Evolutionary conservation across 495 filamentous ascomycete genomes (phyloP).

Genomic region (Neurospora sp.): DNA sequence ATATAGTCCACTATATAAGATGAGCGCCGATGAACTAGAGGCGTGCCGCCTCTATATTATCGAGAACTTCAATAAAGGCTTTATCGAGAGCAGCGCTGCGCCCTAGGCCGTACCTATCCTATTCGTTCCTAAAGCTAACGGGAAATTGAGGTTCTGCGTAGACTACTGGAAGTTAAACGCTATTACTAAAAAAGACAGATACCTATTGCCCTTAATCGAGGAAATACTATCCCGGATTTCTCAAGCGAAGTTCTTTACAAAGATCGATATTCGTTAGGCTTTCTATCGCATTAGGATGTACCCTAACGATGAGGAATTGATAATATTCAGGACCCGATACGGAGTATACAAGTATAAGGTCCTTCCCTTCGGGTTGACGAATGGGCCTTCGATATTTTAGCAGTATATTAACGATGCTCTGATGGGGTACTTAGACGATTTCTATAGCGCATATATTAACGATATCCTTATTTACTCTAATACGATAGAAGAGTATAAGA

Average conservation of each 20-base stretch:
- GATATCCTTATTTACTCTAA: slow-evolving; percentile 4
- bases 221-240: slow-evolving; percentile 26
- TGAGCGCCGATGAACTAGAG: slow-evolving; percentile 17
- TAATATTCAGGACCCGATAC: no score
- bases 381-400: no score
- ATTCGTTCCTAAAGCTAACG: slow-evolving; percentile 25
- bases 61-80: slow-evolving; percentile 6
- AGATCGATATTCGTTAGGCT: slow-evolving; percentile 27
- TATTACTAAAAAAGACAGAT: slow-evolving; percentile 32
- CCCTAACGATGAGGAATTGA: background rate
- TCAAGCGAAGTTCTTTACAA: slow-evolving; percentile 30
- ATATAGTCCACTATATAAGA: slow-evolving; percentile 17
- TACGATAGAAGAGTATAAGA: background rate
- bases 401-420: slow-evolving; percentile 24
- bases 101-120: slow-evolving; percentile 22
- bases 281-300: slow-evolving; percentile 18
- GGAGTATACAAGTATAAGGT: no score
- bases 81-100: slow-evolving; percentile 1
- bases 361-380: no score
- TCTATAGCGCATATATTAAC: slow-evolving; percentile 8
- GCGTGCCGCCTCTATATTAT: slow-evolving; percentile 3
- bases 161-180: slow-evolving; percentile 37
- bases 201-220: slow-evolving; percentile 37
- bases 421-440: slow-evolving; percentile 14
- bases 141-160: slow-evolving; percentile 31